Evolutionary conservation across 2,329 filamentous ascomycete genomes (phyloP).

Genomic region (Hypoxylon sp.): DNA sequence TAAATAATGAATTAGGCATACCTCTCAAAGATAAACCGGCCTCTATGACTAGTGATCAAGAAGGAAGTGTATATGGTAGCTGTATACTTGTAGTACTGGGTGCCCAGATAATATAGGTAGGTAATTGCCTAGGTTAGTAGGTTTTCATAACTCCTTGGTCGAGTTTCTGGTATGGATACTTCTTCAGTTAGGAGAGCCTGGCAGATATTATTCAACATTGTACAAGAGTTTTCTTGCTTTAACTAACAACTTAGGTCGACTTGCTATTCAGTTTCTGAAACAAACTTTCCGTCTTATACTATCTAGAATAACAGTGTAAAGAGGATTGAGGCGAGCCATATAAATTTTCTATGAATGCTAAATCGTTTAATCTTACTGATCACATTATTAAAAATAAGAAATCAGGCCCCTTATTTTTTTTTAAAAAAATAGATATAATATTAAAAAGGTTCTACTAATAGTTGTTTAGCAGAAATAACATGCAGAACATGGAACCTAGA

Average conservation of each 20-base stretch:
- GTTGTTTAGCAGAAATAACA: no score
- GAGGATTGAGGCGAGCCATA: neutral
- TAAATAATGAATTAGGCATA: no score
- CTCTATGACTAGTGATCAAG: no score
- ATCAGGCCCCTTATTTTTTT: neutral
- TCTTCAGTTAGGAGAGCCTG: neutral
- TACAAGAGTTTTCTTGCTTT: neutral
- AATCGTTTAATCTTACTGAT: neutral
- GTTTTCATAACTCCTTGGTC: neutral
- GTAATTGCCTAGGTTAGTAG: neutral
- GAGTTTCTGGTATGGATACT: neutral
- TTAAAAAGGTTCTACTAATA: no score
- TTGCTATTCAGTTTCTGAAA: neutral
- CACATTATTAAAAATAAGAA: neutral
- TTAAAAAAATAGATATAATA: no score
- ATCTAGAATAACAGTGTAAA: no score
- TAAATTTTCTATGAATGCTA: neutral
- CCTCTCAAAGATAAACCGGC: no score
- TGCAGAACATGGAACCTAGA: neutral
- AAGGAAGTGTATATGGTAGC: neutral
- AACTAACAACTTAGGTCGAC: neutral
- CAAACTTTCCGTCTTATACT: neutral
- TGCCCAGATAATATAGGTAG: neutral
- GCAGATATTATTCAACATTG: neutral
- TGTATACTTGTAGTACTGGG: neutral